These are phyloP conservation scores for Erythrobasidium hasegawianum DNA, from an alignment of 1,284 basidiomycete species.

Conservation along the genomic window DNA sequence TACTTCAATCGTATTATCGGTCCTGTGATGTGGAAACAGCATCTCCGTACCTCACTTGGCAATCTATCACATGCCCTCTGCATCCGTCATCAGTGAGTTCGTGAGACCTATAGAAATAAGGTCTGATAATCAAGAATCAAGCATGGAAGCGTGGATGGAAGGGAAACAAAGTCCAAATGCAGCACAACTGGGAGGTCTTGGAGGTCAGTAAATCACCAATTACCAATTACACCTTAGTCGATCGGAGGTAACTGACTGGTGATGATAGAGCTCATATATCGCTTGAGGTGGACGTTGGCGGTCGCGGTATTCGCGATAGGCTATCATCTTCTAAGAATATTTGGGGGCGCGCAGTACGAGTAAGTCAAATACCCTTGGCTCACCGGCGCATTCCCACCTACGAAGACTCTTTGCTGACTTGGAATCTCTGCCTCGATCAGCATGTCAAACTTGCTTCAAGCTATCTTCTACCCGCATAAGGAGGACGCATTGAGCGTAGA, in stretches of 20 bases:
- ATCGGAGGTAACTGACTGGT: too few species aligned
- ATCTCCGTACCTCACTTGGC: conserved; percentile 19
- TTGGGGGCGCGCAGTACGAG: neutral
- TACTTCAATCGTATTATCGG: too few species aligned
- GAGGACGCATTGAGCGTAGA: too few species aligned
- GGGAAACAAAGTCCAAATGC: conserved; percentile 17
- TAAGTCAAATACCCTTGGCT: too few species aligned
- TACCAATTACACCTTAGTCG: too few species aligned
- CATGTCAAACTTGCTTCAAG: too few species aligned
- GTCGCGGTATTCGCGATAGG: conserved; percentile 1
- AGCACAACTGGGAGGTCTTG: neutral
- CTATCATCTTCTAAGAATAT: neutral
- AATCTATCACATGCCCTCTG: conserved; percentile 21
- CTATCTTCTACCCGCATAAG: too few species aligned
- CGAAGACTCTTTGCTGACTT: too few species aligned
- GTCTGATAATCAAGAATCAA: conserved; percentile 17
- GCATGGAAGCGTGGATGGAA: conserved; percentile 25
- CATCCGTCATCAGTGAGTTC: neutral
- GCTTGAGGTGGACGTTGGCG: conserved; percentile 28
- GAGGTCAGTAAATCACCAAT: too few species aligned
- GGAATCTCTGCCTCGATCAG: too few species aligned
- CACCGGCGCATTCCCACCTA: too few species aligned
- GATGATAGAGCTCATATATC: conserved; percentile 5
- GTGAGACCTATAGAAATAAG: conserved; percentile 11
- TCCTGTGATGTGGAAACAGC: too few species aligned